phyloP scores from a whole-genome alignment of 163 green algal genomes.

The Volvox carteri region DNA sequence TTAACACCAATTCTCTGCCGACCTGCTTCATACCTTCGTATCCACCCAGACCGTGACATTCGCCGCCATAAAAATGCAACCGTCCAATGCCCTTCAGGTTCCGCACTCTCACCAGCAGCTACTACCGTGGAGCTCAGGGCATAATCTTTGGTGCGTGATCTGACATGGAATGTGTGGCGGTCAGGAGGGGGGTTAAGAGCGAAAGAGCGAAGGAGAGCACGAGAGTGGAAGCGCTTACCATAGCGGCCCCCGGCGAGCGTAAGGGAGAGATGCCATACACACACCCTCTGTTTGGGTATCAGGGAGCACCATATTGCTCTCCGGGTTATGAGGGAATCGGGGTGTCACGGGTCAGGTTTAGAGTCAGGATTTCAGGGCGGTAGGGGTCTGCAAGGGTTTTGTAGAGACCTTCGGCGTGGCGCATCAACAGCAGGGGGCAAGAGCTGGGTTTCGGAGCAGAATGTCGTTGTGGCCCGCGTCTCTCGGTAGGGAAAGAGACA shows the following conservation, averaged over 20 bases:
- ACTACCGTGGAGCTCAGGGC: slow-evolving; percentile 97
- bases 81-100: slow-evolving; percentile 74
- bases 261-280: neutral
- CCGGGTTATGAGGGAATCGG: neutral
- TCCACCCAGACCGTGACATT: neutral
- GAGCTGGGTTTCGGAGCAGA: no score
- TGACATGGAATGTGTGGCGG: neutral
- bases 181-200: neutral
- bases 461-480: no score
- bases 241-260: no score
- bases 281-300: neutral
- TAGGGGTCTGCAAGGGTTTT: no score
- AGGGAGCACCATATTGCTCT: neutral
- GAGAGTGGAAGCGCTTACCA: no score
- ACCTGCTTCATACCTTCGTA: neutral
- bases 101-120: slow-evolving; percentile 95
- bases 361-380: no score
- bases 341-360: no score
- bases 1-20: neutral
- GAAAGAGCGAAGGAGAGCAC: no score
- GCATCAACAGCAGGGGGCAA: no score
- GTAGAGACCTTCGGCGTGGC: no score
- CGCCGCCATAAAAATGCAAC: neutral
- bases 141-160: slow-evolving; percentile 90
- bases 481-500: no score